Conservation (phyloP, 2,329 filamentous ascomycete species). For the Sporothrix curviconia region DNA sequence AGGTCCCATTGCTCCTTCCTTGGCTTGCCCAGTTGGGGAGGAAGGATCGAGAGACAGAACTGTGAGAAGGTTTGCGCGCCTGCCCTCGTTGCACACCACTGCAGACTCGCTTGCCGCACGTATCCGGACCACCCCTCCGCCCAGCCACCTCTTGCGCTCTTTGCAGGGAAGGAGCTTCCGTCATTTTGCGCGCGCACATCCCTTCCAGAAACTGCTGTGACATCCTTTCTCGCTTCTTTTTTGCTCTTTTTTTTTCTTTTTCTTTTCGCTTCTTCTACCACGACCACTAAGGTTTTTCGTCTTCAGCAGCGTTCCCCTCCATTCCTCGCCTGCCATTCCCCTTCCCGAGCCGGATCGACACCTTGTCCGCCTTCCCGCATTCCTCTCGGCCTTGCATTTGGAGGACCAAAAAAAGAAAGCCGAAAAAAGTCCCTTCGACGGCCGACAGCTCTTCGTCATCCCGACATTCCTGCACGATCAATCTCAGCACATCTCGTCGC, state of each 20-base stretch:
- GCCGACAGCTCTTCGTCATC: background rate
- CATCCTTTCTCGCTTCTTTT: background rate
- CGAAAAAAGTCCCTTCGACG: background rate
- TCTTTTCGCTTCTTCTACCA: background rate
- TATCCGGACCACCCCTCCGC: slow-evolving; percentile 6
- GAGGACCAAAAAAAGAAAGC: background rate
- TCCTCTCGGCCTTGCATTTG: slow-evolving; percentile 1
- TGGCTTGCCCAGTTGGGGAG: background rate
- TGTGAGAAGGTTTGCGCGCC: background rate
- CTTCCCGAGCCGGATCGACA: slow-evolving; percentile 3
- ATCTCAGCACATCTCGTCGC: background rate
- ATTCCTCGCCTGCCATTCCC: background rate
- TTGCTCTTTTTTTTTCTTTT: background rate
- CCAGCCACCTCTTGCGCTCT: slow-evolving; percentile 1
- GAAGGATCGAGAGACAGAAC: background rate
- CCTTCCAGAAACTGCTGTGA: background rate
- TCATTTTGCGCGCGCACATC: background rate
- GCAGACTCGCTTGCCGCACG: background rate
- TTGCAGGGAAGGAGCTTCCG: background rate
- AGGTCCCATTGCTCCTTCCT: too few relatives aligned
- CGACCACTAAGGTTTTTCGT: too few relatives aligned
- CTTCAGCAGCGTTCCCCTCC: background rate
- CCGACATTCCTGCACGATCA: background rate
- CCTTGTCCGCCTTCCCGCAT: slow-evolving; percentile 1
- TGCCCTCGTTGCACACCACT: background rate